Percentiles rank a stretch among this genome's conserved stretches.
These are phyloP conservation scores for Phytophthora podocarpi DNA, from an alignment of 352 stramenopile genomes.

Conservation along the genomic window DNA sequence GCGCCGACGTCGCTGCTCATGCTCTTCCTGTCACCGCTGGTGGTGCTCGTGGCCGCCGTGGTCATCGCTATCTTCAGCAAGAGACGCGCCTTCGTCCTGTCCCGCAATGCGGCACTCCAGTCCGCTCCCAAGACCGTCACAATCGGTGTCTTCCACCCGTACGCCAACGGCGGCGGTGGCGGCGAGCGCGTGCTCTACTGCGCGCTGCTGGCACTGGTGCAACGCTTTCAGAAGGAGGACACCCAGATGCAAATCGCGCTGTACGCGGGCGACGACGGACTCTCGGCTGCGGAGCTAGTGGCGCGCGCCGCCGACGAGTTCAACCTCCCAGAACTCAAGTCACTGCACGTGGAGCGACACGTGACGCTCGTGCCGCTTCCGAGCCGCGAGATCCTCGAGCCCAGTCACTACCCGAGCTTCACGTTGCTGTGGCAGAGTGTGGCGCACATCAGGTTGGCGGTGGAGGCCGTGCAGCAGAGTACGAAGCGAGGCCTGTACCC, in stretches of 20 bases:
- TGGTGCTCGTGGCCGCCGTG: constrained; percentile 25
- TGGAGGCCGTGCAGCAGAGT: constrained; percentile 81
- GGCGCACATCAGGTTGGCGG: constrained; percentile 92
- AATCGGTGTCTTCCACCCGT: constrained; percentile 95
- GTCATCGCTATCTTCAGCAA: constrained; percentile 44
- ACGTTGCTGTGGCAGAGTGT: constrained; percentile 97
- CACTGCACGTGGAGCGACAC: constrained; percentile 49
- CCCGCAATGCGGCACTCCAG: constrained; percentile 25
- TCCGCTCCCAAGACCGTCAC: constrained; percentile 27
- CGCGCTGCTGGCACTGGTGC: constrained; percentile 88
- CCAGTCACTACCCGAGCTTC: constrained; percentile 85
- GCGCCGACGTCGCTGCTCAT: constrained; percentile 3
- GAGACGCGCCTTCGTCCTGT: constrained; percentile 45
- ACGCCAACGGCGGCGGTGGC: constrained; percentile 95
- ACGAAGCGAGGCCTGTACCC: constrained; percentile 53
- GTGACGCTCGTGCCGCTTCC: constrained; percentile 81
- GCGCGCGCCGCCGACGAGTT: constrained; percentile 82
- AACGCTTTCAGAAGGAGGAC: constrained; percentile 36
- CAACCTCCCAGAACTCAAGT: constrained; percentile 76
- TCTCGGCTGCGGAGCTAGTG: constrained; percentile 74
- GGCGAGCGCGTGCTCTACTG: constrained; percentile 99
- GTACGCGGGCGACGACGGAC: constrained; percentile 82
- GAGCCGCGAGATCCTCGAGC: constrained; percentile 74
- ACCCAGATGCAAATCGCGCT: constrained; percentile 48
- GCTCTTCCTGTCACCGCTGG: constrained; percentile 27